These are phyloP conservation scores for Verticillium albo-atrum DNA, from an alignment of 2,329 filamentous ascomycete species.

Conservation along the genomic window DNA sequence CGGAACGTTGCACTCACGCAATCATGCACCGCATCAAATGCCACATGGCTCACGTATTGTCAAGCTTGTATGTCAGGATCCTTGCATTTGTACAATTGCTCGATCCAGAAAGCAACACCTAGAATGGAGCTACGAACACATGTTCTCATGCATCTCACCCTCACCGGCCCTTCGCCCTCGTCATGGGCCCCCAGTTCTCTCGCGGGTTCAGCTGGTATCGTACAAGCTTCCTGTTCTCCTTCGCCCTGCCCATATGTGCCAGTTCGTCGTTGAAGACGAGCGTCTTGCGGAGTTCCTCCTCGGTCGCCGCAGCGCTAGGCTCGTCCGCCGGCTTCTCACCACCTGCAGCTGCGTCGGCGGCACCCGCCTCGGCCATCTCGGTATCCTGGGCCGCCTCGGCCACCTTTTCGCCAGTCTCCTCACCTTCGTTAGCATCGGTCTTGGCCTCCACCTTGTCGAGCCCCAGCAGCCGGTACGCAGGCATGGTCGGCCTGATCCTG, in stretches of 20 bases:
- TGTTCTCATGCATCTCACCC: slow-evolving; percentile 18
- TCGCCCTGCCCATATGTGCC: slow-evolving; percentile 69
- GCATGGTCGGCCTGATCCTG: slow-evolving; percentile 62
- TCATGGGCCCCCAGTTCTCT: slow-evolving; percentile 91
- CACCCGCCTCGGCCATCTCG: slow-evolving; percentile 10
- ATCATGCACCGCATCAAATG: too few species aligned
- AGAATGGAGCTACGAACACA: too few species aligned
- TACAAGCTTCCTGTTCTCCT: slow-evolving; percentile 63
- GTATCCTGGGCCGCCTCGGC: slow-evolving; percentile 23
- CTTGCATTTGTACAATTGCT: too few species aligned
- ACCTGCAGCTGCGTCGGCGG: slow-evolving; percentile 13
- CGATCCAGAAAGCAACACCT: too few species aligned
- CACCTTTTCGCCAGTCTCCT: slow-evolving; percentile 13
- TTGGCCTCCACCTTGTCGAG: slow-evolving; percentile 26
- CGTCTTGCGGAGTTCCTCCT: slow-evolving; percentile 51
- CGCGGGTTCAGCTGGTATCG: slow-evolving; percentile 88
- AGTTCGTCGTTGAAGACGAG: slow-evolving; percentile 71
- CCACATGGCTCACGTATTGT: too few species aligned
- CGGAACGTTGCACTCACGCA: too few species aligned
- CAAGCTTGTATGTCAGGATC: too few species aligned
- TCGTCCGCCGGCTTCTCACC: slow-evolving; percentile 15
- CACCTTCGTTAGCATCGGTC: too few species aligned
- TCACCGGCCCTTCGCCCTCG: slow-evolving; percentile 55
- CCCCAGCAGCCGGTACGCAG: slow-evolving; percentile 67
- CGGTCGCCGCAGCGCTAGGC: slow-evolving; percentile 10